These are phyloP conservation scores for Karstenula rhodostoma DNA, from an alignment of 2,329 filamentous ascomycete species.

Conservation along the genomic window DNA sequence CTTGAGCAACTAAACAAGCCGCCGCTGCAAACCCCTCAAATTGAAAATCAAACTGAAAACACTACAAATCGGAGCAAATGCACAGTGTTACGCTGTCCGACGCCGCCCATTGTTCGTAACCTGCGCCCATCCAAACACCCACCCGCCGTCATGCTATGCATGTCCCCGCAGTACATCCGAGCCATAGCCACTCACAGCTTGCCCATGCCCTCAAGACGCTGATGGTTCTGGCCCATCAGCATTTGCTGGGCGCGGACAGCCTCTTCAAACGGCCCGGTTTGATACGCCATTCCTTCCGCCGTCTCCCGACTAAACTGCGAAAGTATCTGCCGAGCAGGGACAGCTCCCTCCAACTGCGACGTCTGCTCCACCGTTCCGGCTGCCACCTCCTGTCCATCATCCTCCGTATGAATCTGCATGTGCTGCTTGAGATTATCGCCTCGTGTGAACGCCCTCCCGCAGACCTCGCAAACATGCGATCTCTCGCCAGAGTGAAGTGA, in stretches of 20 bases:
- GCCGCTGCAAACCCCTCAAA: not conserved
- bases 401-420: not conserved
- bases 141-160: not conserved
- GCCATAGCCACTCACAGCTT: not conserved
- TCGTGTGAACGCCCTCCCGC: not conserved
- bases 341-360: not conserved
- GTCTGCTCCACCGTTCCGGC: not conserved
- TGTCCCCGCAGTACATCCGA: not conserved
- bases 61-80: not conserved
- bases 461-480: not conserved
- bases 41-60: not conserved
- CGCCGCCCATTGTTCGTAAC: not conserved
- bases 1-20: not conserved
- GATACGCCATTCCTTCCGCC: not conserved
- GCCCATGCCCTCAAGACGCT: not conserved
- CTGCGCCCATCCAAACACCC: not conserved
- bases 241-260: not conserved
- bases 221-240: not conserved
- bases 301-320: not conserved
- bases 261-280: not conserved
- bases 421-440: constrained; percentile 5
- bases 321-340: not conserved
- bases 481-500: not conserved
- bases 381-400: not conserved
- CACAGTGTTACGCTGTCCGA: not conserved